Evolutionary conservation across 495 filamentous ascomycete genomes (phyloP).

Genomic region (Acidomyces sp.): DNA sequence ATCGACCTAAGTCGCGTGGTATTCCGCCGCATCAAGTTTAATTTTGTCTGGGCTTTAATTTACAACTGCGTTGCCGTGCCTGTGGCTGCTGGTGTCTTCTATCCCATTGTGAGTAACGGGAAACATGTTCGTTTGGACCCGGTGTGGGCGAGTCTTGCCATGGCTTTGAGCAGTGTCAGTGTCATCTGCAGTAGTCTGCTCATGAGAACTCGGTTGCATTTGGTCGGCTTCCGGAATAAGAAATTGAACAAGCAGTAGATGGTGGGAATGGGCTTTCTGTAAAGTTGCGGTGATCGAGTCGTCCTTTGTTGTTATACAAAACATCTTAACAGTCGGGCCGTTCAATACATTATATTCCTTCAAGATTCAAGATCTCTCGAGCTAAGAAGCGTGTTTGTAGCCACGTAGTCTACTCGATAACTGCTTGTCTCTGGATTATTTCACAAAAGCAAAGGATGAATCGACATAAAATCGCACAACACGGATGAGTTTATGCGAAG

Average conservation of each 20-base stretch:
- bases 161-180: constrained; percentile 75
- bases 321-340: no score
- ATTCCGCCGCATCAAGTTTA: constrained; percentile 68
- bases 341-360: no score
- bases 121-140: constrained; percentile 52
- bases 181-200: constrained; percentile 39
- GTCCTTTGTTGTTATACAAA: no score
- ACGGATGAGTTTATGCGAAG: no score
- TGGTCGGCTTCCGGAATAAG: constrained; percentile 23
- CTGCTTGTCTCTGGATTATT: no score
- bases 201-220: constrained; percentile 18
- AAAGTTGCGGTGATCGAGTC: no score
- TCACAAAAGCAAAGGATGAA: no score
- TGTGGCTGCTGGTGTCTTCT: constrained; percentile 69
- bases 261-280: no score
- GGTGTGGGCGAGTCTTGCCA: constrained; percentile 74
- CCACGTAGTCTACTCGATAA: no score
- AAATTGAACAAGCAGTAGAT: not conserved
- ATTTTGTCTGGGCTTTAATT: constrained; percentile 79
- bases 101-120: constrained; percentile 46
- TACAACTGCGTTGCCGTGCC: constrained; percentile 75
- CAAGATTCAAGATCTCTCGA: no score
- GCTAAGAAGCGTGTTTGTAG: no score
- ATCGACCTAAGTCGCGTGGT: constrained; percentile 57
- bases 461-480: no score